A percentile compares a stretch with the other conserved stretches of the same genome.
Evolutionary conservation across 1,284 basidiomycete species (phyloP).

Genomic region (Athelia psychrophila): DNA sequence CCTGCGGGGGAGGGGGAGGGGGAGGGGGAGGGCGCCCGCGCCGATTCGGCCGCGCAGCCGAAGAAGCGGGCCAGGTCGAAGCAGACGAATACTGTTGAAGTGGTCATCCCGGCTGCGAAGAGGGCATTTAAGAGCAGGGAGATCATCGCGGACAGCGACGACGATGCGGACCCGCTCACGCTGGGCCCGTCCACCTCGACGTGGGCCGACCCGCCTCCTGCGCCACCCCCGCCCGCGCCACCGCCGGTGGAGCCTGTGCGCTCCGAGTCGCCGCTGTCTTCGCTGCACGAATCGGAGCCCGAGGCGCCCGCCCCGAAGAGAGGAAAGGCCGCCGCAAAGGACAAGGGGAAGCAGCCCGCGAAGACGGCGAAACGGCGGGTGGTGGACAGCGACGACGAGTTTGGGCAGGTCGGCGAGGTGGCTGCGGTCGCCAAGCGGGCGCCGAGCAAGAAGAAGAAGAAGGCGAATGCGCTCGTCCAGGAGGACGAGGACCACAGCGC

Average conservation of each 20-base stretch:
- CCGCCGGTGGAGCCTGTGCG: background rate
- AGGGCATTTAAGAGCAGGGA: conserved; percentile 8
- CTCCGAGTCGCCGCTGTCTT: background rate
- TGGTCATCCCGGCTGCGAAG: background rate
- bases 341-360: conserved; percentile 2
- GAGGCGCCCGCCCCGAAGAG: conserved; percentile 1
- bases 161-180: conserved; percentile 1
- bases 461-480: background rate
- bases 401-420: background rate
- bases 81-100: background rate
- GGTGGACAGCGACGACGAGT: conserved; percentile 1
- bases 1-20: too few species aligned
- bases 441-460: conserved; percentile 4
- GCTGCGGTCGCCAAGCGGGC: background rate
- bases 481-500: background rate
- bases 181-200: background rate
- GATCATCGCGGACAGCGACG: conserved; percentile 7
- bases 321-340: conserved; percentile 7
- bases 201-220: background rate
- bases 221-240: background rate
- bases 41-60: background rate
- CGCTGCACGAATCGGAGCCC: background rate
- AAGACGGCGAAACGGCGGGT: background rate
- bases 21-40: conserved; percentile 1
- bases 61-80: conserved; percentile 11